Evolutionary conservation across 345 rosid species (phyloP).

Genomic region (Excoecaria agallocha): DNA sequence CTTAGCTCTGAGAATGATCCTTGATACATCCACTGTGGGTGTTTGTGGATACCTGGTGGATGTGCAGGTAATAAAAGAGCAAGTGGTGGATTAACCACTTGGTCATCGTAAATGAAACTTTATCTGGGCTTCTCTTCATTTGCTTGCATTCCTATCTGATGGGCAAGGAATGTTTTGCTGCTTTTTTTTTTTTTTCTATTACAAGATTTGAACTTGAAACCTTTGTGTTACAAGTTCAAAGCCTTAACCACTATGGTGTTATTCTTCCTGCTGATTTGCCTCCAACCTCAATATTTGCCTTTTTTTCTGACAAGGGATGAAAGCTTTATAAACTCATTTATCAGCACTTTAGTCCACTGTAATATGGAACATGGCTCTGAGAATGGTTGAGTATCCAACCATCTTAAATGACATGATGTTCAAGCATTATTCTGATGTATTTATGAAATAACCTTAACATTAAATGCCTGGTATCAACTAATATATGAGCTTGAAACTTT

Average conservation of each 20-base stretch:
- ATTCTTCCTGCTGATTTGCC: not conserved
- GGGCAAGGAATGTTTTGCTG: not conserved
- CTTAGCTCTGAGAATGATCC: not conserved
- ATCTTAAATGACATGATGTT: conserved; percentile 7
- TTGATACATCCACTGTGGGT: not conserved
- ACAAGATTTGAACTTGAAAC: not conserved
- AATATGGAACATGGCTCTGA: not conserved
- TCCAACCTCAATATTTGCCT: not conserved
- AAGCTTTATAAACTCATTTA: not conserved
- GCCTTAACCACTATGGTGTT: not conserved
- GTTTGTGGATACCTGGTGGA: not conserved
- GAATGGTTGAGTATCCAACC: not conserved
- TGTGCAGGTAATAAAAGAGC: not conserved
- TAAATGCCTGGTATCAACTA: not conserved
- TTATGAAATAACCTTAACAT: not conserved
- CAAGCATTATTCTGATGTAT: not conserved
- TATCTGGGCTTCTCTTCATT: not conserved
- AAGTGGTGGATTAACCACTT: not conserved
- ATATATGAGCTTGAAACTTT: conserved; percentile 14
- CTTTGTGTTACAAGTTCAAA: not conserved
- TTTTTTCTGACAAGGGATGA: not conserved
- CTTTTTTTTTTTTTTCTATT: no score
- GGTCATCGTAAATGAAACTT: not conserved
- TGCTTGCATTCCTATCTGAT: not conserved
- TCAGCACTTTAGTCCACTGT: not conserved